Conservation (phyloP, 1,284 basidiomycete genomes). For the Testicularia cyperi region DNA sequence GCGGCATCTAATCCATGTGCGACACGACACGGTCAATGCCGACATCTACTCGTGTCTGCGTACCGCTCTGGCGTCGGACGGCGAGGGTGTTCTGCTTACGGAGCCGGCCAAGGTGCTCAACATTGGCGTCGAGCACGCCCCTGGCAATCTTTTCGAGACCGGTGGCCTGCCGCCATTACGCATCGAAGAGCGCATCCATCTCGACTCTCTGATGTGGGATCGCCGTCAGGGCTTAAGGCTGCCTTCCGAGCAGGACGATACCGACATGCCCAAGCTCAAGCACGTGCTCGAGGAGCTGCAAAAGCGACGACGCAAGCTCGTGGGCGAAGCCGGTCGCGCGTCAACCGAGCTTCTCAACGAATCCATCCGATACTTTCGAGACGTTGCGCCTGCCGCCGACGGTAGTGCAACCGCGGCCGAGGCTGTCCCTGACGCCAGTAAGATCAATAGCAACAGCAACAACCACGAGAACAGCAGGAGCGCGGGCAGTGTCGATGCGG, state of each 20-base stretch:
- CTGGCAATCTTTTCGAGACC: not conserved
- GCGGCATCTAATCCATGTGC: conserved; percentile 21
- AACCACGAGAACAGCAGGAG: too few species aligned
- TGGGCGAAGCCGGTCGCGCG: conserved; percentile 9
- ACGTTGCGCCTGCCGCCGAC: conserved; percentile 8
- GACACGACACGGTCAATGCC: conserved; percentile 32
- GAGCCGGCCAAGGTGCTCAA: conserved; percentile 14
- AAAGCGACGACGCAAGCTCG: conserved; percentile 15
- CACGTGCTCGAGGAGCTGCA: conserved; percentile 16
- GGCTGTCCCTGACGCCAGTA: too few species aligned
- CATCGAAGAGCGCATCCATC: conserved; percentile 24
- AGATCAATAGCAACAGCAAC: too few species aligned
- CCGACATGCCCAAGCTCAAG: conserved; percentile 13
- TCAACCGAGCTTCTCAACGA: conserved; percentile 12
- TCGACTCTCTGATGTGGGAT: conserved; percentile 42
- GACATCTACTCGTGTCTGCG: conserved; percentile 33
- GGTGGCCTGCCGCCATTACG: conserved; percentile 11
- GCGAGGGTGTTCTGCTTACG: conserved; percentile 33
- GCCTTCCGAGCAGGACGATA: conserved; percentile 19
- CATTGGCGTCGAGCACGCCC: conserved; percentile 23
- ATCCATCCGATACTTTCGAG: conserved; percentile 25
- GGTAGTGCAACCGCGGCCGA: too few species aligned
- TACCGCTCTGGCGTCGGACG: conserved; percentile 21
- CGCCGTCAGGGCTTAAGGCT: conserved; percentile 23
- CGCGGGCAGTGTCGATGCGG: conserved; percentile 7